Percentiles rank a stretch among this genome's conserved stretches.
These are phyloP conservation scores for Vinca minor DNA, from an alignment of 257 asterid species.

Conservation along the genomic window DNA sequence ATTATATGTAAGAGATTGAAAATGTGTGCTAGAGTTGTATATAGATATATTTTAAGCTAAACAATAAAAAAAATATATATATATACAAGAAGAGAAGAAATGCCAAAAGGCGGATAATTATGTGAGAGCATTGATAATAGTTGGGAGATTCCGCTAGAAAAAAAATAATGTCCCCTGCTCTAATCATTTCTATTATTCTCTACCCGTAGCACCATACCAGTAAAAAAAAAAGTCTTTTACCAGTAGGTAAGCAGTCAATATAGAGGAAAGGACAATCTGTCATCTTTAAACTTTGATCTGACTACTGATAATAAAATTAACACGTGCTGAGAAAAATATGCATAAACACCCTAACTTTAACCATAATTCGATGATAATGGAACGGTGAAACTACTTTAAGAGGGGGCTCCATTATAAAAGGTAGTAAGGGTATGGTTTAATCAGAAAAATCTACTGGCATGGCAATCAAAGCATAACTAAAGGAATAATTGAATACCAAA, in stretches of 20 bases:
- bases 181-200: slow-evolving; percentile 30
- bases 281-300: not conserved
- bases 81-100: too few relatives aligned
- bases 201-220: slow-evolving; percentile 20
- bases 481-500: slow-evolving; percentile 41
- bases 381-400: slow-evolving; percentile 8
- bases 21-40: too few relatives aligned
- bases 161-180: slow-evolving; percentile 21
- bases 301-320: too few relatives aligned
- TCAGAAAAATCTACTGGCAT: slow-evolving; percentile 10
- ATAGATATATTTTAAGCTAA: too few relatives aligned
- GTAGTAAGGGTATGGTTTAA: slow-evolving; percentile 12
- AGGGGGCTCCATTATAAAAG: slow-evolving; percentile 14
- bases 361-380: not conserved
- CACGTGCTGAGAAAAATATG: too few relatives aligned
- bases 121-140: slow-evolving; percentile 29
- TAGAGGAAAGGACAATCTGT: slow-evolving; percentile 20
- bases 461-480: slow-evolving; percentile 21
- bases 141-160: slow-evolving; percentile 33
- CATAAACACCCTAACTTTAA: too few relatives aligned
- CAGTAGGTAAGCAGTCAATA: slow-evolving; percentile 47
- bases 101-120: too few relatives aligned
- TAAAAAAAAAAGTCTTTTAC: slow-evolving; percentile 19
- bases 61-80: too few relatives aligned
- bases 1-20: too few relatives aligned